phyloP scores from a whole-genome alignment of 1,284 basidiomycete genomes.

The Testicularia cyperi region DNA sequence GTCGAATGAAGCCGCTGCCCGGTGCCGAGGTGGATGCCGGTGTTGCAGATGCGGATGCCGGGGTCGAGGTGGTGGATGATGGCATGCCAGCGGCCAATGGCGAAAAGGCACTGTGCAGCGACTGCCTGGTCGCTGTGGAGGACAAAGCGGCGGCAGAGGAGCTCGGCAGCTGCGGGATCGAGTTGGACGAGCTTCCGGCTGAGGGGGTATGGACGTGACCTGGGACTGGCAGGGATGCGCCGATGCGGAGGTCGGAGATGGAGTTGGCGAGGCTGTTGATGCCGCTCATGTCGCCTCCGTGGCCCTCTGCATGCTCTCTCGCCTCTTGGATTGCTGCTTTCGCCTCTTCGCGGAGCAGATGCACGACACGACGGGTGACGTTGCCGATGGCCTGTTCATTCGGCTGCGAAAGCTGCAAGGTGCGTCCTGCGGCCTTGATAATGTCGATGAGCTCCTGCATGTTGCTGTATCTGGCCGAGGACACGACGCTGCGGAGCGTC shows the following conservation, averaged over 20 bases:
- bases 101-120: not conserved
- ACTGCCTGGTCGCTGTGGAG: not conserved
- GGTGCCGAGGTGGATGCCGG: not conserved
- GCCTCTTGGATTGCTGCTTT: constrained; percentile 37
- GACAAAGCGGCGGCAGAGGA: not conserved
- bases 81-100: not conserved
- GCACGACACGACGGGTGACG: constrained; percentile 84
- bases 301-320: constrained; percentile 26
- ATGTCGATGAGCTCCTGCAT: constrained; percentile 82
- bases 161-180: constrained; percentile 2
- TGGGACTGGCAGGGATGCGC: constrained; percentile 10
- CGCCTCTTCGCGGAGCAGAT: constrained; percentile 85
- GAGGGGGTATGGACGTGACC: constrained; percentile 2
- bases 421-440: constrained; percentile 77
- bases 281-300: constrained; percentile 2
- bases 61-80: constrained; percentile 1
- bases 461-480: constrained; percentile 79
- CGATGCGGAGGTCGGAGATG: constrained; percentile 29
- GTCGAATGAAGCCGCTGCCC: constrained; percentile 1
- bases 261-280: constrained; percentile 25
- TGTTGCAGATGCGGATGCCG: not conserved
- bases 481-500: constrained; percentile 82
- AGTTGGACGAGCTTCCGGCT: constrained; percentile 15
- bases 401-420: constrained; percentile 82
- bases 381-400: constrained; percentile 91